Conservation (phyloP, 345 rosid species). For the Arabidopsis arenosa region DNA sequence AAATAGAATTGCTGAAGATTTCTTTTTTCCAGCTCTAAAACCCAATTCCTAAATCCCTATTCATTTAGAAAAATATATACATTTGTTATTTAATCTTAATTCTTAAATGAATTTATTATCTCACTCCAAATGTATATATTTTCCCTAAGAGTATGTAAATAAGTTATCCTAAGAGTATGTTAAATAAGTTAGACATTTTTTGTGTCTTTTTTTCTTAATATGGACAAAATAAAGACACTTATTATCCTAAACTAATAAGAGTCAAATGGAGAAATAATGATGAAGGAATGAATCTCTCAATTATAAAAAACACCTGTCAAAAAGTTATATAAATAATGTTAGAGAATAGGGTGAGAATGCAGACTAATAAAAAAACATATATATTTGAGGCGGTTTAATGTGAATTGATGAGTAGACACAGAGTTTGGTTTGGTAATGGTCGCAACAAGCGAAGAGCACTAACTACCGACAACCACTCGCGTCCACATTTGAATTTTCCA, state of each 20-base stretch:
- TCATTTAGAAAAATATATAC: too few relatives aligned
- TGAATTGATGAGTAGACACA: slow-evolving; percentile 7
- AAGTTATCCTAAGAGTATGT: too few relatives aligned
- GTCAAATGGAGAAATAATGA: too few relatives aligned
- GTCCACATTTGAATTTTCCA: slow-evolving; percentile 38
- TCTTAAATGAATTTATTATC: too few relatives aligned
- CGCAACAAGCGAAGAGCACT: slow-evolving; percentile 23
- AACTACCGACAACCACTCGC: slow-evolving; percentile 39
- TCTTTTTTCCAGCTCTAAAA: not conserved
- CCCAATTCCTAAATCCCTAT: too few relatives aligned
- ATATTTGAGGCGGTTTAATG: not conserved
- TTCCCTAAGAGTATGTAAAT: too few relatives aligned
- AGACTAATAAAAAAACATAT: not conserved
- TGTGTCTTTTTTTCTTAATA: too few relatives aligned
- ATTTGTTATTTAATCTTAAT: too few relatives aligned
- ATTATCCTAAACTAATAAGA: too few relatives aligned
- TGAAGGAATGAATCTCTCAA: not conserved
- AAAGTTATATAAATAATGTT: not conserved
- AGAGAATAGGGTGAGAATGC: not conserved
- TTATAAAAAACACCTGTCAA: not conserved
- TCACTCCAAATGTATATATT: too few relatives aligned
- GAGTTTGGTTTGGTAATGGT: slow-evolving; percentile 11
- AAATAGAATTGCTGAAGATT: not conserved
- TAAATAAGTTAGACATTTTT: too few relatives aligned
- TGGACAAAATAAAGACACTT: too few relatives aligned